Conservation (phyloP, 2,329 filamentous ascomycete genomes). For the Colletotrichum salicis region DNA sequence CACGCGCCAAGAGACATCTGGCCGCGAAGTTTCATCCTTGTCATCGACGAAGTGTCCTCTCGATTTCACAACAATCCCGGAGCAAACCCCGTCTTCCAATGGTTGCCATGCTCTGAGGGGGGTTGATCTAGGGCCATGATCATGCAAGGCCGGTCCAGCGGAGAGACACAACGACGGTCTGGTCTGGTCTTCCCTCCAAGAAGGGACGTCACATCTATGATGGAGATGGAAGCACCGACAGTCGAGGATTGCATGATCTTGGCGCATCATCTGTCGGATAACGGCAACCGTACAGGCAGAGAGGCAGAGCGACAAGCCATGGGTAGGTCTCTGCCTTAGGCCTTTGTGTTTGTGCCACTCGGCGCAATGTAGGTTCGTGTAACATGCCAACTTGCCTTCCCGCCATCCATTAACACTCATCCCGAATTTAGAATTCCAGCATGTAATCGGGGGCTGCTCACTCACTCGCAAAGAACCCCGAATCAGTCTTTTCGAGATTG, state of each 20-base stretch:
- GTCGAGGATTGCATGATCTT: conserved; percentile 16
- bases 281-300: not conserved
- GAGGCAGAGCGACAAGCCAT: no score
- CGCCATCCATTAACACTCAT: not conserved
- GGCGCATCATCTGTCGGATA: conserved; percentile 3
- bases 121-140: no score
- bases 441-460: not conserved
- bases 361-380: not conserved
- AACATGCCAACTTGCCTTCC: conserved; percentile 7
- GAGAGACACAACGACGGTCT: not conserved
- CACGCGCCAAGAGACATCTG: not conserved
- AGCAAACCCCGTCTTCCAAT: not conserved
- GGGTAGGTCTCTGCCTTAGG: not conserved
- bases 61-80: no score
- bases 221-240: not conserved
- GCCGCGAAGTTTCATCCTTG: not conserved
- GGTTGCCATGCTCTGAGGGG: not conserved
- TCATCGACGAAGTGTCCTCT: not conserved
- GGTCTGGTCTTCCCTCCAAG: not conserved
- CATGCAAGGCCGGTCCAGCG: not conserved
- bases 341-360: not conserved
- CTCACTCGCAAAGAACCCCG: not conserved
- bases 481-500: not conserved
- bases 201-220: not conserved
- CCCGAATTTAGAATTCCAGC: not conserved